Evolutionary conservation across 108 stramenopile genomes (phyloP), one percentile per base, ranked within the genome.

Genomic region (Cylindrotheca closterium): DNA sequence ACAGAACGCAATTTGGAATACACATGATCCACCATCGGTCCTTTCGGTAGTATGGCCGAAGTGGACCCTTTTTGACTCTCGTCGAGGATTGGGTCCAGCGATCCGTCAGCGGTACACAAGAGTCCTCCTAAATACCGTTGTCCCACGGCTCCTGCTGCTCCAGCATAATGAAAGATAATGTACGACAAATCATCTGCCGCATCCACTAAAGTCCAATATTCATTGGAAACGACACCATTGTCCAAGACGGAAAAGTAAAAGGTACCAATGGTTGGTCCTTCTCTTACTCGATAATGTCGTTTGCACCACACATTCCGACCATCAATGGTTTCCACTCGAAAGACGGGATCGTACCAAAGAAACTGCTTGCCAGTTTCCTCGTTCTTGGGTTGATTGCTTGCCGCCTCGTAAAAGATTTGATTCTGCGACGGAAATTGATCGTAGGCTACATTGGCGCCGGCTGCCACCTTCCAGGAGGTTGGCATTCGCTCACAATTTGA

Each of bases 311-410:
- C 89, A 66, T 88, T 72, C 18, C 90, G 65, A n/a, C 93, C 94
- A 65, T 98, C 94, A 29, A 97, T 67, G 19, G 94, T 96, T 64
- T 95, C 86, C 12, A 98, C 97, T 32, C 92, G 80, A 73, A 98
- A 98, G 2, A 97, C 92, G 12, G 97, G 97, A 79, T 98, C 96
- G 70, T 98, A 98, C 97, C 97, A 97, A 67, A 96, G 60, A 58
- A 62, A 68, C 28, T 77, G 63, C 3, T 80, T 83, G 46, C 73
- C 77, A 1, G 58, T 68, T 28, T 63, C 66, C 7, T 76, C 76
- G 50, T 93, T 87, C n/a, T n/a, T n/a, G n/a, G n/a, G n/a, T n/a
- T 65, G 88, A 93, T 12, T 89, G 67, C 66, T 78, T 51, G 21
- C 27, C 3, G 31, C 7, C 25, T 24, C 47, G 48, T 51, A 64